phyloP scores from a whole-genome alignment of 2,329 filamentous ascomycete genomes.

The Stagonosporopsis tanaceti region DNA sequence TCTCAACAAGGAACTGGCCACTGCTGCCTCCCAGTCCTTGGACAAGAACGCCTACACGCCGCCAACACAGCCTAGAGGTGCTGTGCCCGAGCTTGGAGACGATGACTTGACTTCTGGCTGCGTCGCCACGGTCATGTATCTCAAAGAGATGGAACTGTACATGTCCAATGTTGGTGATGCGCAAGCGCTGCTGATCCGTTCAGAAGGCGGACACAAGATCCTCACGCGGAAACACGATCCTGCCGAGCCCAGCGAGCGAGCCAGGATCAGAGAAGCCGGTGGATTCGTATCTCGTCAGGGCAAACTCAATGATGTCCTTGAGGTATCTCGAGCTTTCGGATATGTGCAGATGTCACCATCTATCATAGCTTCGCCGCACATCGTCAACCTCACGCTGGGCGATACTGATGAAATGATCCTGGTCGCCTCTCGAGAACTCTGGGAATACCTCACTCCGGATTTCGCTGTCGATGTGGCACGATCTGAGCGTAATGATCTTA shows the following conservation, averaged over 20 bases:
- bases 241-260: slow-evolving; percentile 81
- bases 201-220: slow-evolving; percentile 81
- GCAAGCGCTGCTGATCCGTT: slow-evolving; percentile 93
- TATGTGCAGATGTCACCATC: slow-evolving; percentile 92
- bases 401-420: slow-evolving; percentile 95
- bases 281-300: slow-evolving; percentile 96
- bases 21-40: slow-evolving; percentile 78
- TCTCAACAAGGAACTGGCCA: slow-evolving; percentile 93
- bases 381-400: slow-evolving; percentile 77
- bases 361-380: slow-evolving; percentile 88
- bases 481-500: slow-evolving; percentile 85
- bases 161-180: slow-evolving; percentile 96
- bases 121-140: slow-evolving; percentile 89
- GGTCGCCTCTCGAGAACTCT: slow-evolving; percentile 89
- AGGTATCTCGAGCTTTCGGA: slow-evolving; percentile 93
- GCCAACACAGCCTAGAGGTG: slow-evolving; percentile 67
- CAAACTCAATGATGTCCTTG: slow-evolving; percentile 87
- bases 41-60: slow-evolving; percentile 65
- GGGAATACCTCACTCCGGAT: slow-evolving; percentile 91
- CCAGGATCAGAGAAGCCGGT: slow-evolving; percentile 90
- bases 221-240: slow-evolving; percentile 94
- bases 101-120: slow-evolving; percentile 91
- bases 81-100: slow-evolving; percentile 80
- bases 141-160: slow-evolving; percentile 88
- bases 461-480: slow-evolving; percentile 91